phyloP scores from a whole-genome alignment of 108 stramenopile genomes.

The Nitzschia putrida region DNA sequence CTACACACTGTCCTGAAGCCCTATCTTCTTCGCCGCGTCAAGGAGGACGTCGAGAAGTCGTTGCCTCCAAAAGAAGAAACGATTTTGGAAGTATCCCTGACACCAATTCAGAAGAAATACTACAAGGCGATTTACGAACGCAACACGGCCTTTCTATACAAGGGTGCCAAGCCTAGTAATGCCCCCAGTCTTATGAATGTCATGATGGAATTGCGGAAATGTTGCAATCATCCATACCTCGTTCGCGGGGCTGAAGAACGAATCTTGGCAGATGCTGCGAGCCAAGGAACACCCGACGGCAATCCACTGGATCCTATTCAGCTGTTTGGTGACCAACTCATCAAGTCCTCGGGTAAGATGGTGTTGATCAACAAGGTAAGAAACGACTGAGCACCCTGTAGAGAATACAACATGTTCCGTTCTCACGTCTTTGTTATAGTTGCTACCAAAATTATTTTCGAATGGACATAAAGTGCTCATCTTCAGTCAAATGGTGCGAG shows the following conservation, averaged over 20 bases:
- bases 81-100: constrained; percentile 93
- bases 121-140: constrained; percentile 97
- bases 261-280: constrained; percentile 76
- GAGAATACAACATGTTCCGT: not conserved
- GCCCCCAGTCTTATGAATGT: constrained; percentile 94
- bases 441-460: constrained; percentile 85
- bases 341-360: constrained; percentile 90
- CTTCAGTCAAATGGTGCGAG: constrained; percentile 95
- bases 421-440: constrained; percentile 21
- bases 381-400: not conserved
- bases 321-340: constrained; percentile 79
- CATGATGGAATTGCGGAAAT: constrained; percentile 97
- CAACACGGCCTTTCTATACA: constrained; percentile 89
- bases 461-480: constrained; percentile 95
- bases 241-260: constrained; percentile 84
- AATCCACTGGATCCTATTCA: constrained; percentile 53
- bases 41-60: constrained; percentile 96
- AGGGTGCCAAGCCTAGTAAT: constrained; percentile 80
- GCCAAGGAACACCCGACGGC: constrained; percentile 24
- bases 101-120: constrained; percentile 94
- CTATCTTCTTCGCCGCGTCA: constrained; percentile 93
- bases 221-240: constrained; percentile 94
- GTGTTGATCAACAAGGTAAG: constrained; percentile 69
- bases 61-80: constrained; percentile 97
- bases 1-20: constrained; percentile 91